Evolutionary conservation across 2,329 filamentous ascomycete species (phyloP).

Genomic region (Huntiella omanensis): DNA sequence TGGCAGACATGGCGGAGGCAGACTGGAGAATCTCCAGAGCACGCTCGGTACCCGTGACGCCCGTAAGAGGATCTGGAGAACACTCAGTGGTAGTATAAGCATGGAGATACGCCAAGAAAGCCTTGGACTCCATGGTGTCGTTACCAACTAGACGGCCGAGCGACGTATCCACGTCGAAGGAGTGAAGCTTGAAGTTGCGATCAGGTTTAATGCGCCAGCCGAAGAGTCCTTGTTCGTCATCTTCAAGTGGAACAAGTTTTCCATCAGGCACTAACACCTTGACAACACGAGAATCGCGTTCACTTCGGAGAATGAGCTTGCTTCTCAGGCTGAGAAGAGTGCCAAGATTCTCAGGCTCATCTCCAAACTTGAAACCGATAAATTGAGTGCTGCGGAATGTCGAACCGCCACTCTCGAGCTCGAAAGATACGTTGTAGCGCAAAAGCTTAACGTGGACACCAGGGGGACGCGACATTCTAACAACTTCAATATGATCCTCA

Average conservation of each 20-base stretch:
- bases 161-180: slow-evolving; percentile 28
- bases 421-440: slow-evolving; percentile 29
- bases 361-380: slow-evolving; percentile 16
- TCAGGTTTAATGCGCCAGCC: too few species aligned
- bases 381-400: slow-evolving; percentile 29
- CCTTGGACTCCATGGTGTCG: slow-evolving; percentile 29
- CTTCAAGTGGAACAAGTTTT: not conserved
- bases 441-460: slow-evolving; percentile 25
- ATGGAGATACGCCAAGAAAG: slow-evolving; percentile 33
- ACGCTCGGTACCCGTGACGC: slow-evolving; percentile 33
- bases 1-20: slow-evolving; percentile 29
- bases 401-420: slow-evolving; percentile 15
- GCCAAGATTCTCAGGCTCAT: not conserved
- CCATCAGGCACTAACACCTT: slow-evolving; percentile 18
- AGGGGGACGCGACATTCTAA: not conserved
- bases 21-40: slow-evolving; percentile 29
- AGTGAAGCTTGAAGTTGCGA: slow-evolving; percentile 16
- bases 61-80: slow-evolving; percentile 29
- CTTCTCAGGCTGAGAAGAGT: slow-evolving; percentile 8
- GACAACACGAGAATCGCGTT: slow-evolving; percentile 15
- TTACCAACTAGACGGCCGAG: slow-evolving; percentile 33
- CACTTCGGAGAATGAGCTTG: slow-evolving; percentile 26
- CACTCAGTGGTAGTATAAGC: slow-evolving; percentile 30
- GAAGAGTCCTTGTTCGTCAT: not conserved
- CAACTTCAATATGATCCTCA: slow-evolving; percentile 1